These are phyloP conservation scores for Diaporthe citrichinensis DNA, from an alignment of 2,329 filamentous ascomycete species.

Conservation along the genomic window DNA sequence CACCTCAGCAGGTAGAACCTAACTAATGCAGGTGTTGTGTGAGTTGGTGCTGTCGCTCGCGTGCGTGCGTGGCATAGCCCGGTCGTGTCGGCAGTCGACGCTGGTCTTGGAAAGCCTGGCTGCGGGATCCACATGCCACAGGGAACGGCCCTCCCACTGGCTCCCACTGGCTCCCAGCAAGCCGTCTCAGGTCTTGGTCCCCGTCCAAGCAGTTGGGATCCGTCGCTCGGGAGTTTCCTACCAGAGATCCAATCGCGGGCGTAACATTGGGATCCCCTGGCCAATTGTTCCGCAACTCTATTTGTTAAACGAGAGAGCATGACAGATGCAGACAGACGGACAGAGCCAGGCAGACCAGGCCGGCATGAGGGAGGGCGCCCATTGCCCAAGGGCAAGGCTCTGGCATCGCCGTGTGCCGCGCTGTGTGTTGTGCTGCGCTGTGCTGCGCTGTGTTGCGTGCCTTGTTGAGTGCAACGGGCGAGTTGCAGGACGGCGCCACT, in stretches of 20 bases:
- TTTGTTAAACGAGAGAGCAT: constrained; percentile 20
- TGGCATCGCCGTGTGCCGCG: not conserved
- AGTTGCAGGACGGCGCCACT: constrained; percentile 27
- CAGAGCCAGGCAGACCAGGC: not conserved
- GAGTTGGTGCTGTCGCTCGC: not conserved
- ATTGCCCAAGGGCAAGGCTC: not conserved
- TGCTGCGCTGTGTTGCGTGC: not conserved
- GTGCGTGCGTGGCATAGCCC: not conserved
- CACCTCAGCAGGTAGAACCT: not conserved
- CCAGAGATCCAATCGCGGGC: constrained; percentile 28
- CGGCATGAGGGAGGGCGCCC: constrained; percentile 24
- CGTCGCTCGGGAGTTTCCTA: constrained; percentile 2
- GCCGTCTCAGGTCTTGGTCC: constrained; percentile 30
- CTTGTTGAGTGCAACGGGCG: not conserved
- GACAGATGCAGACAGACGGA: not conserved
- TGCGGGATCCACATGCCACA: constrained; percentile 13
- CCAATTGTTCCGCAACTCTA: constrained; percentile 25
- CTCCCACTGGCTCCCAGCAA: not conserved
- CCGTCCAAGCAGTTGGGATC: constrained; percentile 28
- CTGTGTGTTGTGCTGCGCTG: not conserved
- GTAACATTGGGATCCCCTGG: constrained; percentile 16
- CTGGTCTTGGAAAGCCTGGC: not conserved
- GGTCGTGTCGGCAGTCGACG: constrained; percentile 4
- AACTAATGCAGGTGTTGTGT: not conserved
- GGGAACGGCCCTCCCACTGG: not conserved